A percentile compares a stretch with the other conserved stretches of the same genome.
phyloP scores from a whole-genome alignment of 23 red algal genomes.

The Pyropia yezoensis region DNA sequence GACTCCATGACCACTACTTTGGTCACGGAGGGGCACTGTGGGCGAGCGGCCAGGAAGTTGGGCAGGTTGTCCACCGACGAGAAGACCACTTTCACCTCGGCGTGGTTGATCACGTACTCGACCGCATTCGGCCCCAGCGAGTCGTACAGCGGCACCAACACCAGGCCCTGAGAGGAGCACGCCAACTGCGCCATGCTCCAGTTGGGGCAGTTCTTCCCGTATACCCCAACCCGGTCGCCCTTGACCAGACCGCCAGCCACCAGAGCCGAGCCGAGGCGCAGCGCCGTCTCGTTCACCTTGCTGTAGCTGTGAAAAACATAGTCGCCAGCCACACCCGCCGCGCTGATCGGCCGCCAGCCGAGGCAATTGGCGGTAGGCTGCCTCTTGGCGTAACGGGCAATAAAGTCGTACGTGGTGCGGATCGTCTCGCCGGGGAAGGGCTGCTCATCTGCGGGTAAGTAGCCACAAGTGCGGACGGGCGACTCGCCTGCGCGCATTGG shows the following conservation, averaged over 20 bases:
- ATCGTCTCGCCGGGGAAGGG: slow-evolving; percentile 1
- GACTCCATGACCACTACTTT: slow-evolving; percentile 24
- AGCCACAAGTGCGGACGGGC: slow-evolving; percentile 32
- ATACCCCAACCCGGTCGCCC: slow-evolving; percentile 80
- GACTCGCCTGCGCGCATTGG: not conserved
- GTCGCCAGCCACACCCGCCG: slow-evolving; percentile 14
- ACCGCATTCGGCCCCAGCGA: slow-evolving; percentile 70
- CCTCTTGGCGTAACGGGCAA: slow-evolving; percentile 18
- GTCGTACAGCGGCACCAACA: slow-evolving; percentile 89
- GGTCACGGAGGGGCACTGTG: slow-evolving; percentile 8
- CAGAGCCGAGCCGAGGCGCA: slow-evolving; percentile 28
- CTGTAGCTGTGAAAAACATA: slow-evolving; percentile 68
- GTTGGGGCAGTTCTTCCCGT: slow-evolving; percentile 63
- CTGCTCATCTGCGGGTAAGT: slow-evolving; percentile 17
- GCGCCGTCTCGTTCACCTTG: slow-evolving; percentile 8
- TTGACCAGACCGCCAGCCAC: slow-evolving; percentile 39
- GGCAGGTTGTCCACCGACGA: slow-evolving; percentile 21
- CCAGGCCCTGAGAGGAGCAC: slow-evolving; percentile 43
- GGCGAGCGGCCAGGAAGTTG: slow-evolving; percentile 15
- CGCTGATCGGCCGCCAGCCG: slow-evolving; percentile 27
- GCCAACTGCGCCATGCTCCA: slow-evolving; percentile 73
- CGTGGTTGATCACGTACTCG: slow-evolving; percentile 81
- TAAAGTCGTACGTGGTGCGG: slow-evolving; percentile 5
- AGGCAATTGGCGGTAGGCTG: slow-evolving; percentile 18
- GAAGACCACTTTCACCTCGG: slow-evolving; percentile 54